These are phyloP conservation scores for Auricularia cornea DNA, from an alignment of 768 basidiomycete species.

Conservation along the genomic window DNA sequence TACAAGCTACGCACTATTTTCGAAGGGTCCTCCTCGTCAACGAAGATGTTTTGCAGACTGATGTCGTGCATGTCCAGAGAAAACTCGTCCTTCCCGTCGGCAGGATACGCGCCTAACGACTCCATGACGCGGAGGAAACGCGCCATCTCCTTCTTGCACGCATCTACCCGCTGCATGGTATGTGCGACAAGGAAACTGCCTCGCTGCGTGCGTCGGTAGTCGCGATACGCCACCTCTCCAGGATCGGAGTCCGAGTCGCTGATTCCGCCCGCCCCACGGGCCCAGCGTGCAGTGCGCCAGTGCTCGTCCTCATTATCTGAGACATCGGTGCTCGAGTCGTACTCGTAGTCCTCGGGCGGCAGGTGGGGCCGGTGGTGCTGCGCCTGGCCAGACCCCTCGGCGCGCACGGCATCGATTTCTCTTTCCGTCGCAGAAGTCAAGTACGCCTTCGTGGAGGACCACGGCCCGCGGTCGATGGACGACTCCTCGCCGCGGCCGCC, in stretches of 20 bases:
- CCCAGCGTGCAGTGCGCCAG: slow-evolving; percentile 1
- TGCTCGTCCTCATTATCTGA: slow-evolving; percentile 27
- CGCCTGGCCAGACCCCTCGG: slow-evolving; percentile 69
- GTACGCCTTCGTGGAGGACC: slow-evolving; percentile 53
- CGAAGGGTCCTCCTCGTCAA: slow-evolving; percentile 57
- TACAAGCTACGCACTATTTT: slow-evolving; percentile 53
- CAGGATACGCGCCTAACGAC: slow-evolving; percentile 28
- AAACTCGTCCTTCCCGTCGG: slow-evolving; percentile 41
- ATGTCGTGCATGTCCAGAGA: slow-evolving; percentile 80
- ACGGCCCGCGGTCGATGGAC: slow-evolving; percentile 76
- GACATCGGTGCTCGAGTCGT: slow-evolving; percentile 3
- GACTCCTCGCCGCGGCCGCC: slow-evolving; percentile 65
- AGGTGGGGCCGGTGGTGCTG: slow-evolving; percentile 72
- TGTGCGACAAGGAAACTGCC: slow-evolving; percentile 72
- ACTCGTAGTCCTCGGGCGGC: slow-evolving; percentile 53
- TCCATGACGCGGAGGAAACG: slow-evolving; percentile 67
- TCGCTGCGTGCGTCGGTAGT: slow-evolving; percentile 75
- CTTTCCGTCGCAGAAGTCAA: slow-evolving; percentile 56
- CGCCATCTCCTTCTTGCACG: slow-evolving; percentile 59
- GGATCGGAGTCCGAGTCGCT: slow-evolving; percentile 8
- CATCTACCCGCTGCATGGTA: slow-evolving; percentile 51
- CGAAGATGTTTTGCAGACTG: slow-evolving; percentile 78
- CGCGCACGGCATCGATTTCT: slow-evolving; percentile 65
- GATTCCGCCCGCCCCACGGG: background rate
- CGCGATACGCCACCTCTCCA: slow-evolving; percentile 53